Conservation (phyloP, 1,139 yeast genomes). For the Magnusiomyces suaveolens region DNA sequence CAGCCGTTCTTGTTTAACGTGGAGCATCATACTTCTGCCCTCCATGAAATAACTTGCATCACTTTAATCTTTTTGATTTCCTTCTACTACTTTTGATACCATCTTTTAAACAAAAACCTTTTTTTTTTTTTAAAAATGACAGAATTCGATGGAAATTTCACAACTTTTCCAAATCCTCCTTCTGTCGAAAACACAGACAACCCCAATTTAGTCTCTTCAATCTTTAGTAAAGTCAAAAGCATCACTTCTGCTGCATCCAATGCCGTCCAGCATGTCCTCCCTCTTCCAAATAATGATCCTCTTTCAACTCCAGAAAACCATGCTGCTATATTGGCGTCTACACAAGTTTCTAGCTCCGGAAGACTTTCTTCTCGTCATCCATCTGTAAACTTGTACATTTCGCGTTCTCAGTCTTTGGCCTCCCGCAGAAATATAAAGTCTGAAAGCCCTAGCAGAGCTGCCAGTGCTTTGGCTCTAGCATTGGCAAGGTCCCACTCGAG, state of each 20-base stretch:
- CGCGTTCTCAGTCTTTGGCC: background rate
- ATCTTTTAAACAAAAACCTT: no score
- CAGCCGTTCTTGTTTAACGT: no score
- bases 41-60: no score
- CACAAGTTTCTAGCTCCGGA: constrained; percentile 2
- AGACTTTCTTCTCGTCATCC: background rate
- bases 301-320: background rate
- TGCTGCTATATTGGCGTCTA: background rate
- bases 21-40: no score
- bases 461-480: background rate
- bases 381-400: background rate
- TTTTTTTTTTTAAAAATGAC: background rate
- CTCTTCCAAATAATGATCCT: constrained; percentile 1
- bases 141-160: constrained; percentile 13
- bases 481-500: background rate
- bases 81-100: no score
- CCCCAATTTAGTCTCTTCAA: constrained; percentile 19
- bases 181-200: constrained; percentile 22
- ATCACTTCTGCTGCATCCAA: constrained; percentile 24
- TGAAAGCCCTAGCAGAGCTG: background rate
- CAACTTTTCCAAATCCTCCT: constrained; percentile 25
- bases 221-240: constrained; percentile 23
- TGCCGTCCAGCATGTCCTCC: constrained; percentile 24
- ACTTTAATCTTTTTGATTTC: no score
- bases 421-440: background rate